Conservation (phyloP, 805 yeast species). For the Metschnikowia koreensis region DNA sequence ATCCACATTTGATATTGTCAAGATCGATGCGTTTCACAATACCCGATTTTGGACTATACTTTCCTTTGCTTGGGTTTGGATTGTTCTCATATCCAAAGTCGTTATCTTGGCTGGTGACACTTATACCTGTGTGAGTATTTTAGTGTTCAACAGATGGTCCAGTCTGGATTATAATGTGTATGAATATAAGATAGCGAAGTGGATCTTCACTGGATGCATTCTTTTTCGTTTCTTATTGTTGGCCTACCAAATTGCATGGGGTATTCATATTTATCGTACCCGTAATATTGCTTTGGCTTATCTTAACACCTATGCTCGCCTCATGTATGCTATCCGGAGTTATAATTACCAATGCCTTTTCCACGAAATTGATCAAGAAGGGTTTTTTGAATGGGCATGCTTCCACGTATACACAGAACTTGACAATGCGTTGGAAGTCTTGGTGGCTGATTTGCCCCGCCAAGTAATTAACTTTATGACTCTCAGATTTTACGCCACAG, state of each 20-base stretch:
- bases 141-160: constrained; percentile 73
- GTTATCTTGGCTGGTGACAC: constrained; percentile 64
- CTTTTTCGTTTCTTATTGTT: constrained; percentile 62
- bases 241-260: constrained; percentile 56
- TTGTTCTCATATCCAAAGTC: constrained; percentile 52
- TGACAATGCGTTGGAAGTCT: constrained; percentile 57
- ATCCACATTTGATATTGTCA: constrained; percentile 50
- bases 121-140: constrained; percentile 71
- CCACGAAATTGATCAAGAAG: constrained; percentile 61
- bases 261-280: constrained; percentile 55
- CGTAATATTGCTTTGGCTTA: constrained; percentile 68
- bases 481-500: constrained; percentile 48
- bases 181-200: constrained; percentile 52
- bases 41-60: constrained; percentile 42
- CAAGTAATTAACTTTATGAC: constrained; percentile 83
- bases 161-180: constrained; percentile 45
- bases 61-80: constrained; percentile 41
- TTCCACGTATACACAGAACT: constrained; percentile 64
- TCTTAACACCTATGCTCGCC: constrained; percentile 62
- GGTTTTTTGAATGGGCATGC: constrained; percentile 63
- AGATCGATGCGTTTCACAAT: constrained; percentile 47
- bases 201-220: constrained; percentile 83
- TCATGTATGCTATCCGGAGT: constrained; percentile 50
- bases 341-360: constrained; percentile 73
- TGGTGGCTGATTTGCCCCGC: constrained; percentile 83